phyloP scores from a whole-genome alignment of 257 asterid genomes.

The Schizonepeta tenuifolia region DNA sequence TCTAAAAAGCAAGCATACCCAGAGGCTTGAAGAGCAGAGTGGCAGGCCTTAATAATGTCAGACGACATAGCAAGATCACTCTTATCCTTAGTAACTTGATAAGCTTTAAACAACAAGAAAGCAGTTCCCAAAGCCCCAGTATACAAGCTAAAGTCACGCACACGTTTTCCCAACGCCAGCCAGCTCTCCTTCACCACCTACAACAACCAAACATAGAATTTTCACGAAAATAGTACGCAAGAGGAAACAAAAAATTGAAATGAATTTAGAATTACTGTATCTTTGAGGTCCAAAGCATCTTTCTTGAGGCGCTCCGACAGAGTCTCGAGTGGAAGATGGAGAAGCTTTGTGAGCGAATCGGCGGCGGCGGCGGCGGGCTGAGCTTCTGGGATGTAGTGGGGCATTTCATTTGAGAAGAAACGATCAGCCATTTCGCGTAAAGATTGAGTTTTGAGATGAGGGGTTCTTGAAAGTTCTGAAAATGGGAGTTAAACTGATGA shows the following conservation, averaged over 20 bases:
- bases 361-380: constrained; percentile 36
- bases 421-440: constrained; percentile 62
- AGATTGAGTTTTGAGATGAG: not conserved
- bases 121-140: constrained; percentile 89
- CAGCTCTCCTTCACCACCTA: constrained; percentile 84
- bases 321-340: constrained; percentile 55
- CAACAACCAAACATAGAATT: constrained; percentile 22
- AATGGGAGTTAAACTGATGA: not conserved
- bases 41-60: constrained; percentile 66
- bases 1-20: constrained; percentile 39
- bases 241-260: not conserved
- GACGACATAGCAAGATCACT: constrained; percentile 63
- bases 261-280: constrained; percentile 41
- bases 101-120: constrained; percentile 78
- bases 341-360: constrained; percentile 61
- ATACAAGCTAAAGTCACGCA: constrained; percentile 61
- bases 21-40: constrained; percentile 59
- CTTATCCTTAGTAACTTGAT: constrained; percentile 54
- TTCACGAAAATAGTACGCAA: constrained; percentile 9
- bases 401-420: constrained; percentile 70
- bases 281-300: constrained; percentile 64
- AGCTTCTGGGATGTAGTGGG: constrained; percentile 54
- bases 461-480: not conserved
- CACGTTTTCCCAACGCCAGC: constrained; percentile 54
- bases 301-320: constrained; percentile 48